Percentiles rank a stretch among this genome's conserved stretches.
Conservation (phyloP, 495 filamentous ascomycete genomes). For the Hamigera avellanea region DNA sequence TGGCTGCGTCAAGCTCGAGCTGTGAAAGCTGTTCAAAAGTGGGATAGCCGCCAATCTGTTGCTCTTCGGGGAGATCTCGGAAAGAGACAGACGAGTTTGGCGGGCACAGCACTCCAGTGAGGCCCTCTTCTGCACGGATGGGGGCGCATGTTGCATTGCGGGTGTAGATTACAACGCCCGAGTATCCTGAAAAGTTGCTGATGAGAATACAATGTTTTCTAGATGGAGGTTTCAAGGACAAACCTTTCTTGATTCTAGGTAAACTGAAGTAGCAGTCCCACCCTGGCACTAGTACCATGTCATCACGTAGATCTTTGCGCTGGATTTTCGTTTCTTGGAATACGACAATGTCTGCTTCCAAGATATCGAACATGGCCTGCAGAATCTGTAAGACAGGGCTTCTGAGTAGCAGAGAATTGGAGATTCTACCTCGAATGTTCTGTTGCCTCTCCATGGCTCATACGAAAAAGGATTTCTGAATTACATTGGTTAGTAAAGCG, state of each 20-base stretch:
- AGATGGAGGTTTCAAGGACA: neutral
- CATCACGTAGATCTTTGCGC: slow-evolving; percentile 81
- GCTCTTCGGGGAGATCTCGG: slow-evolving; percentile 60
- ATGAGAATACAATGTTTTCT: neutral
- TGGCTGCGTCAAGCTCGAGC: slow-evolving; percentile 50
- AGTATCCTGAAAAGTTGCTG: slow-evolving; percentile 57
- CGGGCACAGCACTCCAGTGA: slow-evolving; percentile 70
- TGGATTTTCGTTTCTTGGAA: slow-evolving; percentile 98
- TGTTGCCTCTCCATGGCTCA: slow-evolving; percentile 82
- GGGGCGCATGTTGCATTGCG: slow-evolving; percentile 80
- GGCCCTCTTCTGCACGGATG: slow-evolving; percentile 85
- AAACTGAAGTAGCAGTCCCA: slow-evolving; percentile 97
- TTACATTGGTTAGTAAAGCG: neutral
- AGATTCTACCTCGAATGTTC: slow-evolving; percentile 60
- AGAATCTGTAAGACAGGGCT: neutral
- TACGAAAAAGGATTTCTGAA: slow-evolving; percentile 84
- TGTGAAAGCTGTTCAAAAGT: slow-evolving; percentile 48
- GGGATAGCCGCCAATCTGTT: slow-evolving; percentile 90
- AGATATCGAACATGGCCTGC: slow-evolving; percentile 84
- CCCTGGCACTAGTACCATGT: slow-evolving; percentile 90
- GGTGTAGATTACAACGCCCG: slow-evolving; percentile 90
- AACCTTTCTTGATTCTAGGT: slow-evolving; percentile 86
- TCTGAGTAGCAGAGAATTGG: neutral
- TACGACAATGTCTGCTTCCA: slow-evolving; percentile 87
- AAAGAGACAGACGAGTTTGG: slow-evolving; percentile 67